These are phyloP conservation scores for Huntiella moniliformis DNA, from an alignment of 2,329 filamentous ascomycete species.

Conservation along the genomic window DNA sequence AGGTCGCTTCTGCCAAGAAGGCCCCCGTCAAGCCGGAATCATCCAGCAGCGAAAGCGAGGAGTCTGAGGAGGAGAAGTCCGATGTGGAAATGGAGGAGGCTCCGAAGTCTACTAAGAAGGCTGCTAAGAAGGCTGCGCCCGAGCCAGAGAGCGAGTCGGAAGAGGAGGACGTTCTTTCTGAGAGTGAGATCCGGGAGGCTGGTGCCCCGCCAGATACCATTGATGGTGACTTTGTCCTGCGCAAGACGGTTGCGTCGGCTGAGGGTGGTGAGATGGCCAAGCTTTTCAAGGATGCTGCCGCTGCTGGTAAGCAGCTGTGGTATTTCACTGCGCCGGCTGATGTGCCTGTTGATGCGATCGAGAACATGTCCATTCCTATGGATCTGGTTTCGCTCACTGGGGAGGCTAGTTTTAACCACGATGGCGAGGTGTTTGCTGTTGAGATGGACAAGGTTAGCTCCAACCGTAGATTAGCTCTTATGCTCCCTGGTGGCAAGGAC, in stretches of 20 bases:
- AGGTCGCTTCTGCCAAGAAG: slow-evolving; percentile 11
- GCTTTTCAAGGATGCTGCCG: slow-evolving; percentile 37
- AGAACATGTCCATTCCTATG: slow-evolving; percentile 42
- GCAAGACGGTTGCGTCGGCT: slow-evolving; percentile 24
- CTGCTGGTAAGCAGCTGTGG: slow-evolving; percentile 59
- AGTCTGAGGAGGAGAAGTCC: slow-evolving; percentile 10
- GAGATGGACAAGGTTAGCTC: slow-evolving; percentile 33
- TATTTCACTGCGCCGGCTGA: slow-evolving; percentile 58
- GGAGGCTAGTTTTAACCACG: slow-evolving; percentile 39
- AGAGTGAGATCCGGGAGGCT: slow-evolving; percentile 14
- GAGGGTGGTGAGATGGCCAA: slow-evolving; percentile 29
- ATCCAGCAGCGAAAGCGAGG: slow-evolving; percentile 4
- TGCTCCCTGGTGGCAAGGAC: slow-evolving; percentile 8
- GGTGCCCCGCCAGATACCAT: slow-evolving; percentile 21
- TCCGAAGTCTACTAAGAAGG: too few relatives aligned
- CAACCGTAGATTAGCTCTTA: slow-evolving; percentile 17
- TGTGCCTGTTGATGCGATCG: slow-evolving; percentile 47
- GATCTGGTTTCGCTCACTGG: slow-evolving; percentile 29
- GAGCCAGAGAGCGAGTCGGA: slow-evolving; percentile 15
- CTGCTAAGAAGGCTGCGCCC: slow-evolving; percentile 13
- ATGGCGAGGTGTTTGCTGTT: slow-evolving; percentile 44
- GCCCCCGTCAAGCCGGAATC: slow-evolving; percentile 13
- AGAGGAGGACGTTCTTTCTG: slow-evolving; percentile 17
- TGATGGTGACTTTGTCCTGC: slow-evolving; percentile 33
- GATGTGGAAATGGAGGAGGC: slow-evolving; percentile 14